Evolutionary conservation across 1,139 yeast genomes (phyloP).

Genomic region (Saccharomyces hybrid): DNA sequence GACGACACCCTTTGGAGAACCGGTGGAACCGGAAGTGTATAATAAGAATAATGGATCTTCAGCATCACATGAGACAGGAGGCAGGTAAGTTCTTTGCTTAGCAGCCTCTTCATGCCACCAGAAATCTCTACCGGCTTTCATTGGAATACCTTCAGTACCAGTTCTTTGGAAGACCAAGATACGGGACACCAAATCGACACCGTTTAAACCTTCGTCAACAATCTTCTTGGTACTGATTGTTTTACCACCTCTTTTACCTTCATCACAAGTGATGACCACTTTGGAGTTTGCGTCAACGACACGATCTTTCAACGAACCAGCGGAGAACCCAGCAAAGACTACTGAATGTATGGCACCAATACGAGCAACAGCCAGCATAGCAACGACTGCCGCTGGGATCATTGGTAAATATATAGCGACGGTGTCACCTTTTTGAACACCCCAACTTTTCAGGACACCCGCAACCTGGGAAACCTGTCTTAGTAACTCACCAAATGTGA

Average conservation of each 20-base stretch:
- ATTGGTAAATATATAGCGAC: constrained; percentile 95
- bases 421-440: constrained; percentile 86
- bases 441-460: constrained; percentile 79
- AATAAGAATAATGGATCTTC: constrained; percentile 90
- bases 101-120: constrained; percentile 88
- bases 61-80: constrained; percentile 80
- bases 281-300: constrained; percentile 79
- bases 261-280: constrained; percentile 89
- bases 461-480: constrained; percentile 85
- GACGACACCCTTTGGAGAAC: constrained; percentile 96
- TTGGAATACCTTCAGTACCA: constrained; percentile 46
- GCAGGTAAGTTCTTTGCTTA: constrained; percentile 74
- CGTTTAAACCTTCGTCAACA: constrained; percentile 81
- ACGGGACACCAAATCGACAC: constrained; percentile 71
- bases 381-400: constrained; percentile 91
- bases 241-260: constrained; percentile 92
- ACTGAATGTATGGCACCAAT: constrained; percentile 94
- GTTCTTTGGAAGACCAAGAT: constrained; percentile 83
- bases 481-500: constrained; percentile 82
- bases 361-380: constrained; percentile 86
- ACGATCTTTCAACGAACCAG: constrained; percentile 88
- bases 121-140: constrained; percentile 78
- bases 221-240: constrained; percentile 71
- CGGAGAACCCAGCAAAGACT: constrained; percentile 92
- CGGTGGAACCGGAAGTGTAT: constrained; percentile 94